A percentile compares a stretch with the other conserved stretches of the same genome.
These are phyloP conservation scores for Cetraspora pellucida DNA, from an alignment of 192 early-diverging fungal genomes.

Conservation along the genomic window DNA sequence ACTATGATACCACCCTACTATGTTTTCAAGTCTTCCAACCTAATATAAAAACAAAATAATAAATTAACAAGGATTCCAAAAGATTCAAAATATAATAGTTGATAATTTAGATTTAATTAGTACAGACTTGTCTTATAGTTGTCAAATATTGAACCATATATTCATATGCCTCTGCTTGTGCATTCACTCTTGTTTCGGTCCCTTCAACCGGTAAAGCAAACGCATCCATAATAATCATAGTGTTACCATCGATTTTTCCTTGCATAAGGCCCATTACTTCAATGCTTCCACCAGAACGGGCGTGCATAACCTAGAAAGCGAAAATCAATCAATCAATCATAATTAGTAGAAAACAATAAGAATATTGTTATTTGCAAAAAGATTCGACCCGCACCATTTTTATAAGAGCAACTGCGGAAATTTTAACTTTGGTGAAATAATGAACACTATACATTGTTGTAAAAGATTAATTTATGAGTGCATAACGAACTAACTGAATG, in stretches of 20 bases:
- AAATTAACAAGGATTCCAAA: not conserved
- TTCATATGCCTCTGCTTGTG: constrained; percentile 89
- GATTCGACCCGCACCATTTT: constrained; percentile 92
- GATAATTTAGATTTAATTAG: not conserved
- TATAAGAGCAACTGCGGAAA: constrained; percentile 94
- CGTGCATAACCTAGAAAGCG: constrained; percentile 81
- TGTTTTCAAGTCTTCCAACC: constrained; percentile 89
- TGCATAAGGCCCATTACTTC: constrained; percentile 99
- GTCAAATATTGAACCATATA: constrained; percentile 96
- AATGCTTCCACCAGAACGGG: constrained; percentile 92
- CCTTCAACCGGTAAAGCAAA: constrained; percentile 98
- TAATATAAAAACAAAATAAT: constrained; percentile 30
- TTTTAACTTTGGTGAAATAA: constrained; percentile 84
- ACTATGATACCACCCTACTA: constrained; percentile 97
- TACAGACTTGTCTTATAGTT: constrained; percentile 72
- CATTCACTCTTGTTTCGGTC: constrained; percentile 96
- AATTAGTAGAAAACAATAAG: not conserved
- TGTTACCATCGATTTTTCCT: constrained; percentile 85
- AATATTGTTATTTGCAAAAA: not conserved
- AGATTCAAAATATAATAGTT: not conserved
- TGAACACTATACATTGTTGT: constrained; percentile 60
- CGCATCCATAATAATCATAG: constrained; percentile 94
- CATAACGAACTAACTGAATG: no score
- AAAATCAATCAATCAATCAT: not conserved
- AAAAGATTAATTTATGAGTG: not conserved